Base-by-base conservation (phyloP, 2,329 filamentous ascomycete genomes). In the Cladosporium sp. region DNA sequence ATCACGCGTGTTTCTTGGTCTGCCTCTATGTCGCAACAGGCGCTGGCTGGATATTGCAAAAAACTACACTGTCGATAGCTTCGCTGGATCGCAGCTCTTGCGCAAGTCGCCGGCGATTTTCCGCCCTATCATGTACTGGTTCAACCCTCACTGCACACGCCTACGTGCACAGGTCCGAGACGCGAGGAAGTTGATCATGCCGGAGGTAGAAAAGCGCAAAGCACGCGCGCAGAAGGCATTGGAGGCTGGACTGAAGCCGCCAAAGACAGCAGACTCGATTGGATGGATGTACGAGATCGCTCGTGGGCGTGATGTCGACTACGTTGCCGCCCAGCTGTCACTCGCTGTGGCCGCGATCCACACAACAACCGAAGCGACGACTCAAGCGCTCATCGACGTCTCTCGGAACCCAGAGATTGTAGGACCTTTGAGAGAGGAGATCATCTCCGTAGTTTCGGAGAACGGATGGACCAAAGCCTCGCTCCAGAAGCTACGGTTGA, bases 1-100 rank as follows among this genome's bases (percentile, higher is more conserved):
- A 1, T 76, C 78, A 0, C 75, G 80, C 21, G 73, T 82, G 49
- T 78, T 82, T 61, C 74, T 79, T 34, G 79, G 80, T 21, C 71
- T 76, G 4, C 66, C 69, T 6, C 69, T 80, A 7, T 78, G 76
- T 61, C 73, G 74, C 28, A 78, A 81, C 65, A 70, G 76, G 64
- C 70, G 76, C 63, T 82, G 80, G 80, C 70, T 80, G 18, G 65
- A 74, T 0, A 72, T 75, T 3, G 70, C 74, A 41, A 75, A 73
- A 18, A 66, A 71, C 38, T 80, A 80, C 70, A 76, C 77, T 1
- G 70, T 76, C 51, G 76, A 79, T 24, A 67, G 78, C 0, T 77
- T 79, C 28, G 66, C 73, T 1, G 77, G 74, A 4, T 66, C 76
- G 26, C 51, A 75, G 28, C 60, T 76, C 6, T 71, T 81, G 8